phyloP scores from a whole-genome alignment of 768 basidiomycete species.

The Auriscalpium vulgare region DNA sequence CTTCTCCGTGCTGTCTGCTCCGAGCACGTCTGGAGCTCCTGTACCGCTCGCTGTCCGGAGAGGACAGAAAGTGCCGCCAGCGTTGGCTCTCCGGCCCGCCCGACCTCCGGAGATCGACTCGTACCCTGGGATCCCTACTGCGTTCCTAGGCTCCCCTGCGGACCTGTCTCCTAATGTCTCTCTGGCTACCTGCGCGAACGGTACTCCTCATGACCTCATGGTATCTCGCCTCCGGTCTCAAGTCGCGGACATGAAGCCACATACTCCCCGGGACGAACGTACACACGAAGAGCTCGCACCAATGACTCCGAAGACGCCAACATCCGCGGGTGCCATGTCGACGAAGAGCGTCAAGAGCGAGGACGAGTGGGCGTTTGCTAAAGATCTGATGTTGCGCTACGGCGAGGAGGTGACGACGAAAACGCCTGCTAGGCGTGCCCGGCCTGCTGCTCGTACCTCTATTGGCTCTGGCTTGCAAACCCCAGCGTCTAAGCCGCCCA shows the following conservation, averaged over 20 bases:
- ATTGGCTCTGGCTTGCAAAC: background rate
- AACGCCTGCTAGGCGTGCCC: background rate
- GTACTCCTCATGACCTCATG: slow-evolving; percentile 28
- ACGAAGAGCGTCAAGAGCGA: slow-evolving; percentile 12
- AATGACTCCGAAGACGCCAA: slow-evolving; percentile 2
- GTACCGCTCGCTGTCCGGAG: slow-evolving; percentile 31
- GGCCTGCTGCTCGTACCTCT: slow-evolving; percentile 1
- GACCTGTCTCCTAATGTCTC: slow-evolving; percentile 25
- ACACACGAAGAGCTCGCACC: background rate
- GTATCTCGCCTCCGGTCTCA: slow-evolving; percentile 24
- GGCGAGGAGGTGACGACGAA: background rate
- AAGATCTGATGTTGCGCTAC: slow-evolving; percentile 24
- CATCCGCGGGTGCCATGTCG: background rate
- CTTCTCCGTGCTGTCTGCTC: slow-evolving; percentile 21
- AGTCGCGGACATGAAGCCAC: slow-evolving; percentile 14
- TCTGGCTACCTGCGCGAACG: slow-evolving; percentile 1
- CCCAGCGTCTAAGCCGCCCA: background rate
- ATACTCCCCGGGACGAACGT: slow-evolving; percentile 4
- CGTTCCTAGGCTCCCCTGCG: slow-evolving; percentile 32
- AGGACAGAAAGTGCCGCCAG: slow-evolving; percentile 25
- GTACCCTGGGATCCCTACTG: slow-evolving; percentile 36
- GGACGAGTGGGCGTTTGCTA: slow-evolving; percentile 31
- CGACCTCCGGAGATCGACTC: slow-evolving; percentile 14
- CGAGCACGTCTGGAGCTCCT: slow-evolving; percentile 12
- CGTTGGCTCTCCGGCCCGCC: slow-evolving; percentile 20